Conservation (phyloP, 2,329 filamentous ascomycete species). For the Fusarium temperatum region DNA sequence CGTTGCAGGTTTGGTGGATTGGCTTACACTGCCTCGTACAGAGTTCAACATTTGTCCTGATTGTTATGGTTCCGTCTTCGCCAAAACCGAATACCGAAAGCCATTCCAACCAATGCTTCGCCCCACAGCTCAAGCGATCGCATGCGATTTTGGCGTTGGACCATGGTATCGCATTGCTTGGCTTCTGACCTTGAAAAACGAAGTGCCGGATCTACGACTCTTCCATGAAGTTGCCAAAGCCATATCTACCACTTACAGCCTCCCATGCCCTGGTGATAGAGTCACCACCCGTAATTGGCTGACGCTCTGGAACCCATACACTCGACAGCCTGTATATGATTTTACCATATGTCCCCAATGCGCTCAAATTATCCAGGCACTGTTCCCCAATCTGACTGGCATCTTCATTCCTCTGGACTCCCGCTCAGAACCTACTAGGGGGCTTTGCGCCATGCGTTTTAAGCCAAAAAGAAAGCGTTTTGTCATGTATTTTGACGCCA, state of each 20-base stretch:
- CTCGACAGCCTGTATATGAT: constrained; percentile 68
- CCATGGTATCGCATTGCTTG: constrained; percentile 88
- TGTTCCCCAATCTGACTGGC: constrained; percentile 77
- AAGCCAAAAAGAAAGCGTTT: constrained; percentile 62
- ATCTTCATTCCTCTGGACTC: constrained; percentile 67
- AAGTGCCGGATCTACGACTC: constrained; percentile 71
- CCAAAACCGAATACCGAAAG: constrained; percentile 71
- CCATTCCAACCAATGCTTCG: constrained; percentile 70
- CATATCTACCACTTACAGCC: constrained; percentile 55
- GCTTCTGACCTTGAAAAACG: constrained; percentile 78
- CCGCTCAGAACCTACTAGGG: constrained; percentile 55
- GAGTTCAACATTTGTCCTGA: constrained; percentile 84
- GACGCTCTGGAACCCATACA: constrained; percentile 74
- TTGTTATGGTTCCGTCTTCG: constrained; percentile 78
- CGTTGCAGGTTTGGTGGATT: constrained; percentile 74
- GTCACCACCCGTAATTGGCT: constrained; percentile 75
- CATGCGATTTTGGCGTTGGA: constrained; percentile 80
- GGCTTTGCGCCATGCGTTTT: constrained; percentile 76
- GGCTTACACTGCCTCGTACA: constrained; percentile 79
- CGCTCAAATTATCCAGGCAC: constrained; percentile 72
- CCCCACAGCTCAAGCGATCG: constrained; percentile 64
- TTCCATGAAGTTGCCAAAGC: constrained; percentile 75
- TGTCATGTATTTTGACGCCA: constrained; percentile 66
- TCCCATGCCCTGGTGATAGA: constrained; percentile 66
- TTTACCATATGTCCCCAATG: constrained; percentile 83